Evolutionary conservation across 2,329 filamentous ascomycete species (phyloP).

Genomic region (Aspergillus chevalieri): DNA sequence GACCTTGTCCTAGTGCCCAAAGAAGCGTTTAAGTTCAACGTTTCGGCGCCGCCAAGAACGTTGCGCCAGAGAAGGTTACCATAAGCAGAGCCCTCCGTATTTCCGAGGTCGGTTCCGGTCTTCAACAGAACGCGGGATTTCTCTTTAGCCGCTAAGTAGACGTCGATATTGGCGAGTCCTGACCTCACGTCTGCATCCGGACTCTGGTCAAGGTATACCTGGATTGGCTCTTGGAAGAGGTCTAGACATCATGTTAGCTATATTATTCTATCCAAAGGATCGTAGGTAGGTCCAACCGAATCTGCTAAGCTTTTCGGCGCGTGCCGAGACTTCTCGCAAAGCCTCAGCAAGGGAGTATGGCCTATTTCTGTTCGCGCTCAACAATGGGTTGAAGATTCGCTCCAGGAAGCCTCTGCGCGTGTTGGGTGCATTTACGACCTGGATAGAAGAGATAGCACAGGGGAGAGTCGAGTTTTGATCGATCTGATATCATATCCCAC

Average conservation of each 20-base stretch:
- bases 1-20: conserved; percentile 85
- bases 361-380: conserved; percentile 60
- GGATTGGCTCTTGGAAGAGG: conserved; percentile 78
- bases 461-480: conserved; percentile 78
- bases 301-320: conserved; percentile 67
- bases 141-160: conserved; percentile 72
- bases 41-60: conserved; percentile 89
- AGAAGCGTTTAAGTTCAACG: conserved; percentile 77
- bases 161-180: conserved; percentile 63
- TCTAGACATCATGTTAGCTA: conserved; percentile 45
- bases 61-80: conserved; percentile 83
- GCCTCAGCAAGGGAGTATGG: conserved; percentile 76
- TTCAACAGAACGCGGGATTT: conserved; percentile 79
- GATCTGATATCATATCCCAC: conserved; percentile 47
- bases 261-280: background rate
- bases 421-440: conserved; percentile 73
- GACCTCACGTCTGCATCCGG: conserved; percentile 63
- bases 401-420: conserved; percentile 82
- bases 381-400: conserved; percentile 69
- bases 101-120: conserved; percentile 90
- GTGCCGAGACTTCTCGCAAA: conserved; percentile 62
- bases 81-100: conserved; percentile 89
- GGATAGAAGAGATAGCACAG: conserved; percentile 78
- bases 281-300: conserved; percentile 58
- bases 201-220: conserved; percentile 74